Base-by-base conservation (phyloP, 2,329 filamentous ascomycete species). In the Hypoxylon sp. region DNA sequence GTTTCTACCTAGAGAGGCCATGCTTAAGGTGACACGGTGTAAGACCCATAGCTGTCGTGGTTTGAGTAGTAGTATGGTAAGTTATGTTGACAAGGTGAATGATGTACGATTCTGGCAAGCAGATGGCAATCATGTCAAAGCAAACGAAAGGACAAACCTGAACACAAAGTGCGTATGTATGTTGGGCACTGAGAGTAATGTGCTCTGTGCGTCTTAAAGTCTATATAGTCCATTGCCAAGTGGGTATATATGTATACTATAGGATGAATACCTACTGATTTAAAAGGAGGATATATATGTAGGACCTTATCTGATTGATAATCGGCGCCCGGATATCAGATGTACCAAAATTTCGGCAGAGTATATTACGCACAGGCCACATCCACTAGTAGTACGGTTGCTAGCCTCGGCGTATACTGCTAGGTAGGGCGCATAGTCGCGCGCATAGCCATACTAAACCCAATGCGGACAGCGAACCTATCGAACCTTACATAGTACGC, bases 291-390 rank as follows among this genome's bases (percentile, higher is more conserved):
- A 42, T n/a, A 42, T 42, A 17, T 7, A 37, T 4, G 13, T 11
- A 17, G 7, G 2, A 17, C 2, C 39, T 44, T 44, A 44, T 44
- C 39, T 44, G 39, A 44, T 44, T 21, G 39, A 44, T 44, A 44
- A 44, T 19, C 17, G 39, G 39, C 39, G 39, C 17, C 17, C 17
- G 39, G 39, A 44, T 44, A 44, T 44, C 39, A 44, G 39, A 44
- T 44, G 17, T 21, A 44, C 39, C 39, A 44, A 21, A 44, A 8
- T 44, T 11, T 11, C 39, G 39, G 17, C 39, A 7, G 19, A 50
- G 46, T 50, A 50, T 21, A 48, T 21, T 27, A 39, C 19, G 24
- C 46, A 54, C 48, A 60, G 61, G 57, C 57, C 62, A 65, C 62
- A 55, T 65, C n/a, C n/a, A 47, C 11, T 21, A 57, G n/a, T n/a